phyloP scores from a whole-genome alignment of 2,329 filamentous ascomycete species.

The Nannizziopsis arthrosporioides region DNA sequence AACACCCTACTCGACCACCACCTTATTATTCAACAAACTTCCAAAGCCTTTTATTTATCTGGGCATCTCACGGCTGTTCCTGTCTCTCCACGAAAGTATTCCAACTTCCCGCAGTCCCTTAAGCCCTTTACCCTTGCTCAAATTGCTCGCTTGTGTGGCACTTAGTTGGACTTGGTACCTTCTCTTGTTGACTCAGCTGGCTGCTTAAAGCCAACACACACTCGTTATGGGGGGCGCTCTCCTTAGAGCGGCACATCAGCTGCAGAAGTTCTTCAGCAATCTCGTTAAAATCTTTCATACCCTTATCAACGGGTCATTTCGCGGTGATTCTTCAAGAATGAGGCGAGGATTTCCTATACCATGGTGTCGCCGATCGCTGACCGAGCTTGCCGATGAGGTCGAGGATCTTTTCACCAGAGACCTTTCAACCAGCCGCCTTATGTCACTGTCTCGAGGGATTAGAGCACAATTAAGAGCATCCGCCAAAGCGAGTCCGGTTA shows the following conservation, averaged over 20 bases:
- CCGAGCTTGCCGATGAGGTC: conserved; percentile 31
- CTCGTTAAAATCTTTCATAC: conserved; percentile 31
- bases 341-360: conserved; percentile 26
- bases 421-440: conserved; percentile 28
- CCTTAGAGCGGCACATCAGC: conserved; percentile 29
- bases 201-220: neutral
- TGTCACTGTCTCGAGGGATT: conserved; percentile 35
- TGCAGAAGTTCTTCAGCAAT: conserved; percentile 33
- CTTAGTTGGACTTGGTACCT: neutral
- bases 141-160: neutral
- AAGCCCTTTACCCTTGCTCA: no score
- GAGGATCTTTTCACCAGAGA: conserved; percentile 29
- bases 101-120: neutral
- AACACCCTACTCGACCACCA: neutral
- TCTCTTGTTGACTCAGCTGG: neutral
- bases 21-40: neutral
- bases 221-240: conserved; percentile 19
- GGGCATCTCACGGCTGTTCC: neutral
- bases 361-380: conserved; percentile 29
- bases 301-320: conserved; percentile 26
- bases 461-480: conserved; percentile 44
- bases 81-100: neutral
- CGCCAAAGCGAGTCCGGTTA: conserved; percentile 45
- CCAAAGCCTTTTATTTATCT: neutral
- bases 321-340: conserved; percentile 3